Conservation (phyloP, 441 rosid genomes). For the Codiaeum variegatum region DNA sequence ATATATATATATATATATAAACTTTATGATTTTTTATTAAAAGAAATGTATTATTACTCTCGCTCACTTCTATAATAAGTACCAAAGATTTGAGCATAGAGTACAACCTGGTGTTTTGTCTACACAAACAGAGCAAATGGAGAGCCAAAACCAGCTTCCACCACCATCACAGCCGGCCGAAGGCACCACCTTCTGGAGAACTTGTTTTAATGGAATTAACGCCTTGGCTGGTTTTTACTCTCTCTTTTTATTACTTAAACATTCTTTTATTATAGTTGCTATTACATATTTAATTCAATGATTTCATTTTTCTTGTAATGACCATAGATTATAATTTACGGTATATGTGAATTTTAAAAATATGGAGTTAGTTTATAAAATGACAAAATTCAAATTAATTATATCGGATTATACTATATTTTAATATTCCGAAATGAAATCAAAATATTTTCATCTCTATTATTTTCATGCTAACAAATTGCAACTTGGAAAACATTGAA, state of each 20-base stretch:
- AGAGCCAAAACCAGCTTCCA: constrained; percentile 36
- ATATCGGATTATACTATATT: no score
- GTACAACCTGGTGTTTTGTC: constrained; percentile 7
- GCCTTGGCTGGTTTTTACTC: constrained; percentile 43
- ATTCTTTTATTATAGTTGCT: neutral
- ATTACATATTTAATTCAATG: neutral
- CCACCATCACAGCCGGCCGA: constrained; percentile 21
- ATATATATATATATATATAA: no score
- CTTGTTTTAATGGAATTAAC: constrained; percentile 69
- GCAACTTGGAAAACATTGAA: no score
- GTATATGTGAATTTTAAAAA: no score
- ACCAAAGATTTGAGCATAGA: neutral
- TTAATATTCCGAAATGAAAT: no score
- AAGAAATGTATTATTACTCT: neutral
- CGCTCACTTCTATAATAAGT: neutral
- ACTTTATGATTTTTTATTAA: neutral
- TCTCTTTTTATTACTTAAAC: neutral
- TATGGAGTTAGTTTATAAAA: no score
- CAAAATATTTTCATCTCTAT: no score
- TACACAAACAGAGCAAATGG: constrained; percentile 20
- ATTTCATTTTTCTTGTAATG: neutral
- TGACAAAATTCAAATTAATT: no score
- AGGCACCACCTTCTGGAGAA: constrained; percentile 53
- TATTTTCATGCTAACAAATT: no score
- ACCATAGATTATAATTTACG: neutral